Evolutionary conservation across 208 protist species (phyloP).

Genomic region (Trypanosomatidae sp.): DNA sequence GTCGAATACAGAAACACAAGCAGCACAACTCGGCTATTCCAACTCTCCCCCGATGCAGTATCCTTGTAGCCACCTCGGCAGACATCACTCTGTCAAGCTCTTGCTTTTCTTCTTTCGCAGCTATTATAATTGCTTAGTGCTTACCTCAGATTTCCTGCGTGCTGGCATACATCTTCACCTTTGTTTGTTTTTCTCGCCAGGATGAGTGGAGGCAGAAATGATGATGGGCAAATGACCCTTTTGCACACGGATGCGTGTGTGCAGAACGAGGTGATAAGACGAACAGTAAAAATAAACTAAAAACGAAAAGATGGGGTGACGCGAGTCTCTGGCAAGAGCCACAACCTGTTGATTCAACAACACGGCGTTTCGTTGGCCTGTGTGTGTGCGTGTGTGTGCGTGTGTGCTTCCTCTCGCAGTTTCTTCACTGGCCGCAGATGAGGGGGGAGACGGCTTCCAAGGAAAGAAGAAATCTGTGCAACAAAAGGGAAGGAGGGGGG

Average conservation of each 20-base stretch:
- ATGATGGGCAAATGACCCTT: background rate
- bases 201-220: background rate
- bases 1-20: background rate
- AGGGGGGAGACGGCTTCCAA: background rate
- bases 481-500: background rate
- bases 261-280: background rate
- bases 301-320: background rate
- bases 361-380: background rate
- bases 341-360: background rate
- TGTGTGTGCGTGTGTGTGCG: background rate
- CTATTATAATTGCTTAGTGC: background rate
- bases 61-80: background rate
- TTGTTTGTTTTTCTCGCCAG: background rate
- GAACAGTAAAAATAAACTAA: background rate
- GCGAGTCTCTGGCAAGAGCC: background rate
- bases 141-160: background rate
- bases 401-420: background rate
- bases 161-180: background rate
- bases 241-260: background rate
- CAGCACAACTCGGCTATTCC: background rate
- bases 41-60: background rate
- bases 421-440: background rate
- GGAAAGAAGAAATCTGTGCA: background rate
- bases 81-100: background rate
- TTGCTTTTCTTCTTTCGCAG: background rate